Evolutionary conservation across 2,329 filamentous ascomycete species (phyloP).

Genomic region (Orbilia brochopaga): DNA sequence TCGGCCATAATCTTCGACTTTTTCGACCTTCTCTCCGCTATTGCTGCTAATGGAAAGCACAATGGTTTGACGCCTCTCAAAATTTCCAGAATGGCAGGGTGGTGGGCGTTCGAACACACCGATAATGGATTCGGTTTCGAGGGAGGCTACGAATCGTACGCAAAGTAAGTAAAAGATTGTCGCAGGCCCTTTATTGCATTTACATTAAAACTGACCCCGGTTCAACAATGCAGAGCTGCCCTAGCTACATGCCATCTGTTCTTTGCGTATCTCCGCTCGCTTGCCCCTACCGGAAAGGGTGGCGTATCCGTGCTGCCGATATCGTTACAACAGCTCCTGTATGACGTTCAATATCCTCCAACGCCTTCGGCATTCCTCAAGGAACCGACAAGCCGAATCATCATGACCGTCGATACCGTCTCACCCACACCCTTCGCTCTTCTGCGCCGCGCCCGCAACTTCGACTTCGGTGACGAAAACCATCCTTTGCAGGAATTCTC

Average conservation of each 20-base stretch:
- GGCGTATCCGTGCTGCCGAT: constrained; percentile 86
- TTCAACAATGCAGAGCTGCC: constrained; percentile 69
- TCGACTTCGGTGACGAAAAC: constrained; percentile 91
- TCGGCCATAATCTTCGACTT: constrained; percentile 93
- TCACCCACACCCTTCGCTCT: constrained; percentile 93
- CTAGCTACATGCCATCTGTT: constrained; percentile 97
- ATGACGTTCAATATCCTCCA: constrained; percentile 93
- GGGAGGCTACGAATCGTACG: constrained; percentile 88
- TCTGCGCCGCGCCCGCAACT: constrained; percentile 87
- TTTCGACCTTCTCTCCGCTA: constrained; percentile 88
- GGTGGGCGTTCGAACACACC: constrained; percentile 96
- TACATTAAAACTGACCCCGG: constrained; percentile 35
- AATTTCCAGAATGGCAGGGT: constrained; percentile 90
- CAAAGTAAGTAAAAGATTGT: constrained; percentile 68
- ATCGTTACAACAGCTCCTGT: constrained; percentile 85
- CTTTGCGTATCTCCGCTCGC: constrained; percentile 91
- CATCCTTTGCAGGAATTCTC: constrained; percentile 82
- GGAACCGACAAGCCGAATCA: constrained; percentile 81
- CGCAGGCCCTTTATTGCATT: too few relatives aligned
- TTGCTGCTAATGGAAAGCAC: constrained; percentile 88
- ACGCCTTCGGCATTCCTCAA: constrained; percentile 77
- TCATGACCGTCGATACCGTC: constrained; percentile 95
- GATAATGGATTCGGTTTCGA: constrained; percentile 92
- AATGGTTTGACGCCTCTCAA: constrained; percentile 94
- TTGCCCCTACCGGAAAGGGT: constrained; percentile 75